phyloP scores from a whole-genome alignment of 352 stramenopile species.

The Peronosclerospora sorghi region DNA sequence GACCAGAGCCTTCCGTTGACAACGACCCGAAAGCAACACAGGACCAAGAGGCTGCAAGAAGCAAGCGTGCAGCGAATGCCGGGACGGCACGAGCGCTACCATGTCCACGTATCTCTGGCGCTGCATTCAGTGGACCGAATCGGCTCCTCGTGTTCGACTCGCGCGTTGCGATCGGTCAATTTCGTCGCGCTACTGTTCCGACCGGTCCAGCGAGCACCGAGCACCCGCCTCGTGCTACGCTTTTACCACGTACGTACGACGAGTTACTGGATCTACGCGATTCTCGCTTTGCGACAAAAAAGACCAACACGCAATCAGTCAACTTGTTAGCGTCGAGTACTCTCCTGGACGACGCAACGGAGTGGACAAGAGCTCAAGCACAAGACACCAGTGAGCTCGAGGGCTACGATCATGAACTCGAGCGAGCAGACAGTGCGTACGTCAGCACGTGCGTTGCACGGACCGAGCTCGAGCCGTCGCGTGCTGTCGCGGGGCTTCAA shows the following conservation, averaged over 20 bases:
- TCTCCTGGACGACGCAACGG: too few relatives aligned
- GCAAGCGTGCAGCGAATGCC: slow-evolving; percentile 7
- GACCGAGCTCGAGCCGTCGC: slow-evolving; percentile 47
- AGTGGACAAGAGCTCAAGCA: too few relatives aligned
- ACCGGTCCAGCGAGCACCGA: slow-evolving; percentile 44
- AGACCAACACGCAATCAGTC: slow-evolving; percentile 59
- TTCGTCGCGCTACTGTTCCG: slow-evolving; percentile 28
- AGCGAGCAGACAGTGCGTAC: too few relatives aligned
- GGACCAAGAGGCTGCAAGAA: slow-evolving; percentile 15
- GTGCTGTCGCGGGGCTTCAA: slow-evolving; percentile 19
- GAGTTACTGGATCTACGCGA: slow-evolving; percentile 64
- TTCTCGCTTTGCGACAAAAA: slow-evolving; percentile 67
- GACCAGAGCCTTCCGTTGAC: slow-evolving; percentile 11
- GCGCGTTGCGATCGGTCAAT: slow-evolving; percentile 65
- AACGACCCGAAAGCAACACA: slow-evolving; percentile 7
- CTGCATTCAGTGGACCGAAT: slow-evolving; percentile 75
- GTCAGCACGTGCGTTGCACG: slow-evolving; percentile 60
- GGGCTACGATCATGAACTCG: too few relatives aligned
- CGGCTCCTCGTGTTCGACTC: slow-evolving; percentile 81
- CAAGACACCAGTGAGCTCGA: too few relatives aligned
- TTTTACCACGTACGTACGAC: slow-evolving; percentile 60
- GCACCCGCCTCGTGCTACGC: slow-evolving; percentile 19
- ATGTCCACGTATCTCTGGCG: slow-evolving; percentile 68
- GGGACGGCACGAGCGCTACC: slow-evolving; percentile 31
- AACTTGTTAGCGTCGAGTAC: slow-evolving; percentile 40